Conservation (phyloP, 2,329 filamentous ascomycete species). For the Daldinia sp. region DNA sequence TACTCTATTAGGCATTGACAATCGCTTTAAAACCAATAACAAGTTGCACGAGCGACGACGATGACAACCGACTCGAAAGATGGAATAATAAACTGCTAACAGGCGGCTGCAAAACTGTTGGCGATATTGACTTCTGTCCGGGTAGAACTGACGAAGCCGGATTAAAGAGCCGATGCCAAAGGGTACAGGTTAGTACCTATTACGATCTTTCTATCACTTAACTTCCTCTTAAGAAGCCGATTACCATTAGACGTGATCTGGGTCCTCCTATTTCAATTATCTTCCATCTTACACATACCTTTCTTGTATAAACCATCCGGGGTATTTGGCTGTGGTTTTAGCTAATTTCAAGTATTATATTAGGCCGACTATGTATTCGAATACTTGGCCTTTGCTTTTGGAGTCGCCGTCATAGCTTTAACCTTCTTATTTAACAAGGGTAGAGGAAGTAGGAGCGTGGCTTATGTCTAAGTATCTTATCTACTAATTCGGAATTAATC, state of each 20-base stretch:
- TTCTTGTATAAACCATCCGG: neutral
- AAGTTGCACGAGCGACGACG: constrained; percentile 46
- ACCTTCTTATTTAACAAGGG: constrained; percentile 38
- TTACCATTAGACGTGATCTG: too few relatives aligned
- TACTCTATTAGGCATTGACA: constrained; percentile 47
- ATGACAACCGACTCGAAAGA: neutral
- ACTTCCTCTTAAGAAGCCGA: neutral
- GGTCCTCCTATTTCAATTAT: too few relatives aligned
- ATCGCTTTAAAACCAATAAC: constrained; percentile 49
- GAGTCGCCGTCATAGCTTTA: constrained; percentile 41
- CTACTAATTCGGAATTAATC: neutral
- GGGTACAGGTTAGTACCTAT: constrained; percentile 39
- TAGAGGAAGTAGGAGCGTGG: constrained; percentile 32
- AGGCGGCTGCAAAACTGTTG: constrained; percentile 46
- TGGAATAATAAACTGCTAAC: constrained; percentile 50
- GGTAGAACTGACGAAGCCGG: constrained; percentile 17
- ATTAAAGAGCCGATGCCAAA: constrained; percentile 45
- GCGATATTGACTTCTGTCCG: constrained; percentile 27
- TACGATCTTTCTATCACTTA: neutral
- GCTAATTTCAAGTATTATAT: neutral
- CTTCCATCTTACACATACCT: neutral
- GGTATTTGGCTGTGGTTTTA: neutral
- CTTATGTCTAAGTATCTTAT: constrained; percentile 43
- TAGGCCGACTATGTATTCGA: constrained; percentile 50
- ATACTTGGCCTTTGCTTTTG: constrained; percentile 48